Base-by-base conservation (phyloP, 1,284 basidiomycete genomes). In the Fomitopsis betulina region DNA sequence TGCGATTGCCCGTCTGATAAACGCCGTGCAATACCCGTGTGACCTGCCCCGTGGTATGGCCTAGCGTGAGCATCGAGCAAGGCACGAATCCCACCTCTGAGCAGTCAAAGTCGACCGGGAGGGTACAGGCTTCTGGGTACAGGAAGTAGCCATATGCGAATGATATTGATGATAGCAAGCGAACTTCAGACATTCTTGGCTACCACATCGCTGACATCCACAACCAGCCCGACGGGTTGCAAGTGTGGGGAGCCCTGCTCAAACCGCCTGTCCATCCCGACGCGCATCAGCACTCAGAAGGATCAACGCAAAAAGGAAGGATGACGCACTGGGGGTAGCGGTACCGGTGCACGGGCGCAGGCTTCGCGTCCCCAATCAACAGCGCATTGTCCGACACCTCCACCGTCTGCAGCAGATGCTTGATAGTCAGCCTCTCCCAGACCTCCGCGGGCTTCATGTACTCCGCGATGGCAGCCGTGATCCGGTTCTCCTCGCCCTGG, bases 321-420 rank as follows among this genome's bases (percentile, higher is more conserved):
- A 52, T 39, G 43, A 80, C 87, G 74, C 65, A 91, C 89, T 87
- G 83, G 58, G 87, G 84, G 68, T 82, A 87, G 63, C 84, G 79
- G 68, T 80, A 84, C 45, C 86, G 79, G 67, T 85, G 81, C 25
- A 86, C 76, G 3, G 68, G 70, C 1, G 86, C 80, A 51, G 70
- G 74, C 66, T 78, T 75, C 25, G 86, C 85, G 61, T 76, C 76
- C 49, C 73, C 73, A 25, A 85, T 69, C 40, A 86, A 65, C 37
- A 80, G 64, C 45, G 65, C 74, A 5, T 77, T 72, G 50, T 82
- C 76, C 30, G 82, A 77, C 32, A 68, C 69, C 43, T 79, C 72
- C 42, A 79, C 74, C 35, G 79, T 75, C 61, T 80, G 72, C 15
- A 77, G 70, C 5, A 88, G 75, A 67, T 89, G 84, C 60, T 79